A percentile compares a stretch with the other conserved stretches of the same genome.
phyloP scores from a whole-genome alignment of 2,329 filamentous ascomycete species.

The Coniochaeta sp. region DNA sequence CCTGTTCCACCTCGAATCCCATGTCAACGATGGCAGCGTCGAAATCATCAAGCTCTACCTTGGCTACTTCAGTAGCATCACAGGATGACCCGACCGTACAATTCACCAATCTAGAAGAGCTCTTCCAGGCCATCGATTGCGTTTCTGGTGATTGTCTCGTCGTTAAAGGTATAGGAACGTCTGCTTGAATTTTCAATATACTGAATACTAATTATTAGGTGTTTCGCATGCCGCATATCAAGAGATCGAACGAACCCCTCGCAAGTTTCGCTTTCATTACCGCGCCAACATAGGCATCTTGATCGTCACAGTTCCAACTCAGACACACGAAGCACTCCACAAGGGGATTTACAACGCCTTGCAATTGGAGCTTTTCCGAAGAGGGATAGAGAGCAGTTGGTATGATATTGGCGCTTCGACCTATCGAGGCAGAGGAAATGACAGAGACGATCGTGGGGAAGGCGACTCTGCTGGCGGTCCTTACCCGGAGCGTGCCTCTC shows the following conservation, averaged over 20 bases:
- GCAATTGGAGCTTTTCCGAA: neutral
- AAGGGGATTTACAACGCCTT: neutral
- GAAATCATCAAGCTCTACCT: neutral
- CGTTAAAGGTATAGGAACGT: neutral
- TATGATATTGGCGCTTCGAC: neutral
- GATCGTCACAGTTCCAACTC: neutral
- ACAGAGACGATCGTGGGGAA: neutral
- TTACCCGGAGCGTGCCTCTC: neutral
- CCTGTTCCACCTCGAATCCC: neutral
- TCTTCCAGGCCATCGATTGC: neutral
- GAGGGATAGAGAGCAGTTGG: neutral
- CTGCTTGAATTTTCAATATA: neutral
- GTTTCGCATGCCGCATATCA: neutral
- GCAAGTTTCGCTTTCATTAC: neutral
- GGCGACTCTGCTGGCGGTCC: neutral
- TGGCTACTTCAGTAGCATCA: neutral
- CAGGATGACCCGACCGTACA: neutral
- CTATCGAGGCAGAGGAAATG: neutral
- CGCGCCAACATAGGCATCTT: neutral
- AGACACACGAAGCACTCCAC: neutral
- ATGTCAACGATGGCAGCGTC: neutral
- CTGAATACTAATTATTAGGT: neutral
- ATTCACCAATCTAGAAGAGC: neutral
- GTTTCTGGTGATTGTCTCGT: neutral
- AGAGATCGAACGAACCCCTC: neutral